phyloP scores from a whole-genome alignment of 495 filamentous ascomycete species.

The Tuber melanosporum region DNA sequence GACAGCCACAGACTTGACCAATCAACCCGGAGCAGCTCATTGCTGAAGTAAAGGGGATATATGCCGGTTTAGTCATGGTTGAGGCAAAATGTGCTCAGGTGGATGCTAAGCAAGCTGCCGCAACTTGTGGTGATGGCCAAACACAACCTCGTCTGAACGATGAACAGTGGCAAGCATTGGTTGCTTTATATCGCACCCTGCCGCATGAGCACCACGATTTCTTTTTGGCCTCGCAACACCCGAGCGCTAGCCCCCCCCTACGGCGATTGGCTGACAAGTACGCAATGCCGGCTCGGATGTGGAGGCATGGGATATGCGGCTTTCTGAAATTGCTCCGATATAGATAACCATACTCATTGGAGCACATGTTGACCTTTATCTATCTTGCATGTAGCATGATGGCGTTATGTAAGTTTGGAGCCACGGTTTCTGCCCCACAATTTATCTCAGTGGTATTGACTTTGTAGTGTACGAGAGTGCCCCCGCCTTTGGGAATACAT shows the following conservation, averaged over 20 bases:
- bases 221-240: conserved; percentile 70
- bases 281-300: conserved; percentile 76
- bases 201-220: conserved; percentile 78
- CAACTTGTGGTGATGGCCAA: conserved; percentile 41
- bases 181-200: conserved; percentile 64
- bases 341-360: conserved; percentile 60
- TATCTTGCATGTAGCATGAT: conserved; percentile 77
- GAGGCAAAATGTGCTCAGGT: conserved; percentile 73
- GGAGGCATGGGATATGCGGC: conserved; percentile 73
- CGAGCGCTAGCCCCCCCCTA: conserved; percentile 56
- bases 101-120: conserved; percentile 54
- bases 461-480: conserved; percentile 61
- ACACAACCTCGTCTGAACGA: conserved; percentile 49
- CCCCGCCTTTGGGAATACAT: conserved; percentile 68
- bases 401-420: conserved; percentile 49
- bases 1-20: conserved; percentile 49
- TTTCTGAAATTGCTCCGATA: conserved; percentile 68
- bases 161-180: conserved; percentile 66
- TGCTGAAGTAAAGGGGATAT: conserved; percentile 66
- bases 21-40: conserved; percentile 72
- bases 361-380: conserved; percentile 77
- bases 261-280: conserved; percentile 60
- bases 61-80: conserved; percentile 68
- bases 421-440: background rate
- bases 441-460: background rate